Evolutionary conservation across 495 filamentous ascomycete genomes (phyloP).

Genomic region (Trichoderma orchidacearum): DNA sequence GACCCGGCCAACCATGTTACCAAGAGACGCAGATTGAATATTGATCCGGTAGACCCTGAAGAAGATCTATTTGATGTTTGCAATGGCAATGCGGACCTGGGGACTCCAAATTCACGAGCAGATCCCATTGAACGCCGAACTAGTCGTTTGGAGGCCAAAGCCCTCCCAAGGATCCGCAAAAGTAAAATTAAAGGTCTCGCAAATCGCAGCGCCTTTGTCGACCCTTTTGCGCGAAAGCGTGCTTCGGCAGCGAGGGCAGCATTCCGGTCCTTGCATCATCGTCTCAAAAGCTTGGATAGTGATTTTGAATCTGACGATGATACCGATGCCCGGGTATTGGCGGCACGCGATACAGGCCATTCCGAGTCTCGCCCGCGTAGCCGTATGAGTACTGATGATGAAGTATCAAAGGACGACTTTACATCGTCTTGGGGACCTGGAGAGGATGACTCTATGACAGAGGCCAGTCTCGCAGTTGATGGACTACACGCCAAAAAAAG

Average conservation of each 20-base stretch:
- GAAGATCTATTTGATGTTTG: constrained; percentile 38
- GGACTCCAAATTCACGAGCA: constrained; percentile 56
- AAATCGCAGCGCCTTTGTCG: constrained; percentile 46
- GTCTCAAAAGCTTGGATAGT: constrained; percentile 37
- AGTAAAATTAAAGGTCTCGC: constrained; percentile 39
- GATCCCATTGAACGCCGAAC: constrained; percentile 37
- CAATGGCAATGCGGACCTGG: constrained; percentile 42
- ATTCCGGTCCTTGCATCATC: constrained; percentile 39
- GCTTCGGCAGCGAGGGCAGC: constrained; percentile 27
- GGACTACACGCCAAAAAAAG: constrained; percentile 44
- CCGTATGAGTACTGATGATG: constrained; percentile 56
- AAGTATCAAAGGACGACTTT: constrained; percentile 50
- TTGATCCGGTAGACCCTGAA: constrained; percentile 41
- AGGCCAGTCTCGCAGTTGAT: constrained; percentile 36
- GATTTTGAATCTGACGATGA: constrained; percentile 44
- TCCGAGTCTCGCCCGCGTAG: constrained; percentile 70
- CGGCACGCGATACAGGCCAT: constrained; percentile 58
- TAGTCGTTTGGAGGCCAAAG: constrained; percentile 43
- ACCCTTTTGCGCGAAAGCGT: constrained; percentile 60
- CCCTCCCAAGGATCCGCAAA: constrained; percentile 62
- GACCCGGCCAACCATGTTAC: constrained; percentile 64
- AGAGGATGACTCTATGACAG: constrained; percentile 44
- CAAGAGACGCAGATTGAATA: constrained; percentile 64
- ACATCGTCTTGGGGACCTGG: constrained; percentile 21
- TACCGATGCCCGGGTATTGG: constrained; percentile 6